Conservation (phyloP, 495 filamentous ascomycete genomes). For the Aeminium ludgeri region DNA sequence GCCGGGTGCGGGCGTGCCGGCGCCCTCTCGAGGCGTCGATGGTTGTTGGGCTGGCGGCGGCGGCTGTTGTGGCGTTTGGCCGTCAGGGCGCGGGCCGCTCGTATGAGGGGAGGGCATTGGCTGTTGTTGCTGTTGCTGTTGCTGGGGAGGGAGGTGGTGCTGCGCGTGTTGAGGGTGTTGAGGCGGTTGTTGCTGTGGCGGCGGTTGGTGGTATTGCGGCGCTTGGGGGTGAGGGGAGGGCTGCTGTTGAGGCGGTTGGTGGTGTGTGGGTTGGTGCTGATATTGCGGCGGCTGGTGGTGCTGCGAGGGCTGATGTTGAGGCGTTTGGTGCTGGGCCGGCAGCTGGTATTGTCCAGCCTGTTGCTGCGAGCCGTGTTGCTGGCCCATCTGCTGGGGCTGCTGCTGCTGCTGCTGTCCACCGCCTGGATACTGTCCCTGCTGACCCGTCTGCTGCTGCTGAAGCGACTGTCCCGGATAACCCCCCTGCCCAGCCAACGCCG, state of each 20-base stretch:
- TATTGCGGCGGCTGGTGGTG: too few species aligned
- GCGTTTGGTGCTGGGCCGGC: too few species aligned
- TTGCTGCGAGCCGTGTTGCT: not conserved
- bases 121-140: not conserved
- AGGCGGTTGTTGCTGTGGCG: not conserved
- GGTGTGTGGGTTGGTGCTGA: not conserved
- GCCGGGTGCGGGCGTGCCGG: not conserved
- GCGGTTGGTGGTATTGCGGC: not conserved
- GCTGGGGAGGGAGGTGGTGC: not conserved
- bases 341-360: not conserved
- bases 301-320: too few species aligned
- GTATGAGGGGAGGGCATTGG: constrained; percentile 1
- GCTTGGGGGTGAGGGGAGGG: not conserved
- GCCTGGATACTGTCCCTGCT: too few species aligned
- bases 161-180: constrained; percentile 1
- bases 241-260: not conserved
- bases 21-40: constrained; percentile 4
- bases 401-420: too few species aligned
- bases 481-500: too few species aligned
- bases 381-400: too few species aligned
- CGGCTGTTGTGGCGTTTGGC: not conserved
- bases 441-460: too few species aligned
- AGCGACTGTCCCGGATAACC: too few species aligned
- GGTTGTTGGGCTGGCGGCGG: not conserved
- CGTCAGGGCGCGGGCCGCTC: constrained; percentile 2